Evolutionary conservation across 2,329 filamentous ascomycete species (phyloP).

Genomic region (Botrytis aclada): DNA sequence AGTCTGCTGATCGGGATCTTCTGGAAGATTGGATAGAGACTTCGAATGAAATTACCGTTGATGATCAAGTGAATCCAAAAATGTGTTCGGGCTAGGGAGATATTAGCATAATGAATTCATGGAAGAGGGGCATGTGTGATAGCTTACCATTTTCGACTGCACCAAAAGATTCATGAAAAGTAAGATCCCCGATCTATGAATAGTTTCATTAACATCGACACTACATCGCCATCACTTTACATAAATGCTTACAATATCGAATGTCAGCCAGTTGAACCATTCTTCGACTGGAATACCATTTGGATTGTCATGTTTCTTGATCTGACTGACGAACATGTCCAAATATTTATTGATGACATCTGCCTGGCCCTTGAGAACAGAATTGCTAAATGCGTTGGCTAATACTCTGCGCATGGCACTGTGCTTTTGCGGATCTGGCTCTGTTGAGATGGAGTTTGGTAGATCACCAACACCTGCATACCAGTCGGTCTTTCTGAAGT

Average conservation of each 20-base stretch:
- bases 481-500: constrained; percentile 15
- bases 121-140: not conserved
- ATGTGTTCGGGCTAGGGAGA: not conserved
- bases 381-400: constrained; percentile 11
- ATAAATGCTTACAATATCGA: not conserved
- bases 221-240: not conserved
- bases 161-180: constrained; percentile 9
- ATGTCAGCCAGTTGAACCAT: constrained; percentile 16
- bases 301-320: not conserved
- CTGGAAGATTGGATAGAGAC: not conserved
- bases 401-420: constrained; percentile 10
- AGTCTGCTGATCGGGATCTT: constrained; percentile 3
- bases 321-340: constrained; percentile 12
- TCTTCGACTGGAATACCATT: constrained; percentile 5
- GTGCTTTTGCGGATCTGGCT: constrained; percentile 7
- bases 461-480: constrained; percentile 12
- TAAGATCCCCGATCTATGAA: constrained; percentile 7
- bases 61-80: constrained; percentile 11
- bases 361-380: constrained; percentile 6
- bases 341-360: constrained; percentile 10
- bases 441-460: constrained; percentile 7
- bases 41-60: constrained; percentile 1
- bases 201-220: not conserved
- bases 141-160: constrained; percentile 7
- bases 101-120: not conserved